Evolutionary conservation across 1,284 basidiomycete species (phyloP).

Genomic region (Tilletia caries): DNA sequence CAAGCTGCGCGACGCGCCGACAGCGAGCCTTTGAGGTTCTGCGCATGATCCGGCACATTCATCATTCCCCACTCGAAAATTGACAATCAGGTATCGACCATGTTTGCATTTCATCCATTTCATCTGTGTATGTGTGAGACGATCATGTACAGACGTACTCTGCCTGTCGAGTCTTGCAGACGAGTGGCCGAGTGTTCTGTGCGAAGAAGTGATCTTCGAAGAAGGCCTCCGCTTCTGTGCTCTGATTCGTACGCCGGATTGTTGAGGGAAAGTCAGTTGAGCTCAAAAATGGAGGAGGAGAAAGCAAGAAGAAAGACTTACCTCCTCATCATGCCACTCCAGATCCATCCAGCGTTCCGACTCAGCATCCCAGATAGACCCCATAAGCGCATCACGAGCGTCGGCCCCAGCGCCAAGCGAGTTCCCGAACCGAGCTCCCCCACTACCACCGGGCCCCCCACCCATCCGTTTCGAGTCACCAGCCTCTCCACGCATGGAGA

Average conservation of each 20-base stretch:
- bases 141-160: constrained; percentile 11
- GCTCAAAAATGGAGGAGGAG: neutral
- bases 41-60: neutral
- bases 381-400: constrained; percentile 36
- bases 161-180: constrained; percentile 2
- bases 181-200: neutral
- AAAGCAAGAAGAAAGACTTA: neutral
- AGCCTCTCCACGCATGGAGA: constrained; percentile 36
- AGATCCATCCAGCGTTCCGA: constrained; percentile 50
- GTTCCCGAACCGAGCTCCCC: constrained; percentile 16
- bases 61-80: neutral
- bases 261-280: neutral
- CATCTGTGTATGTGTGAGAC: neutral
- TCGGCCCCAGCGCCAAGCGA: constrained; percentile 20
- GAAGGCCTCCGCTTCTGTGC: neutral
- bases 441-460: constrained; percentile 1
- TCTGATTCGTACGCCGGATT: neutral
- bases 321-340: constrained; percentile 40
- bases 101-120: too few relatives aligned
- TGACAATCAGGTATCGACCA: too few relatives aligned
- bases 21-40: neutral
- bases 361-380: constrained; percentile 44
- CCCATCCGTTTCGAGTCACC: constrained; percentile 9
- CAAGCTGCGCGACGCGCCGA: constrained; percentile 22
- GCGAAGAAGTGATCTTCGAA: constrained; percentile 5